These are phyloP conservation scores for Firmiana major DNA, from an alignment of 345 rosid genomes.

Conservation along the genomic window DNA sequence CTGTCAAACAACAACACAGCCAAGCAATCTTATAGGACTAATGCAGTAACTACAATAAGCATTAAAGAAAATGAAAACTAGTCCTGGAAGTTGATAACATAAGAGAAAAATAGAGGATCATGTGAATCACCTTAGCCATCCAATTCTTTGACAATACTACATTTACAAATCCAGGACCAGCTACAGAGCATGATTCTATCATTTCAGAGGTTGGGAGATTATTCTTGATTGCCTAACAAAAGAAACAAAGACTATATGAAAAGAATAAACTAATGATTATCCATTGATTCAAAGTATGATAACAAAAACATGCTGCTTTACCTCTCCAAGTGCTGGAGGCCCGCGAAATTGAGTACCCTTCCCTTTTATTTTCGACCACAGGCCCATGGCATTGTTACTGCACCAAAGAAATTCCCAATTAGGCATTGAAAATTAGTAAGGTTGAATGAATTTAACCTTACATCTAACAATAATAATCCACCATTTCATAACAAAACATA, in stretches of 20 bases:
- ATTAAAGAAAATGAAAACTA: not conserved
- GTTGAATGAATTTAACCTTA: too few species aligned
- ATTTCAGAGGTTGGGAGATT: slow-evolving; percentile 80
- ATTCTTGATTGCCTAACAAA: slow-evolving; percentile 58
- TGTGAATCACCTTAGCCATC: slow-evolving; percentile 72
- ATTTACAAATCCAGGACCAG: slow-evolving; percentile 95
- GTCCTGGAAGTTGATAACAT: not conserved
- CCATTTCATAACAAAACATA: not conserved
- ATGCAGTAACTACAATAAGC: slow-evolving; percentile 4
- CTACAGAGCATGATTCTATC: slow-evolving; percentile 78
- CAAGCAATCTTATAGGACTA: slow-evolving; percentile 1
- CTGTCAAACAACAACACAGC: slow-evolving; percentile 38
- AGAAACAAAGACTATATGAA: not conserved
- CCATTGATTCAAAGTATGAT: not conserved
- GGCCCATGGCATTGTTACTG: slow-evolving; percentile 94
- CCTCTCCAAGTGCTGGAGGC: slow-evolving; percentile 92
- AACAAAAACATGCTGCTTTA: slow-evolving; percentile 9
- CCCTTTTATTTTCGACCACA: slow-evolving; percentile 72
- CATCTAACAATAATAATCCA: too few species aligned
- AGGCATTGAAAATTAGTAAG: not conserved
- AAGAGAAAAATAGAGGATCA: not conserved
- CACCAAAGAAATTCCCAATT: slow-evolving; percentile 3
- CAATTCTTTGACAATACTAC: slow-evolving; percentile 62
- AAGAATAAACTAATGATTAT: not conserved
- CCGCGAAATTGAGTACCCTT: slow-evolving; percentile 55